Evolutionary conservation across 441 rosid genomes (phyloP).

Genomic region (Arabidopsis hybrid): DNA sequence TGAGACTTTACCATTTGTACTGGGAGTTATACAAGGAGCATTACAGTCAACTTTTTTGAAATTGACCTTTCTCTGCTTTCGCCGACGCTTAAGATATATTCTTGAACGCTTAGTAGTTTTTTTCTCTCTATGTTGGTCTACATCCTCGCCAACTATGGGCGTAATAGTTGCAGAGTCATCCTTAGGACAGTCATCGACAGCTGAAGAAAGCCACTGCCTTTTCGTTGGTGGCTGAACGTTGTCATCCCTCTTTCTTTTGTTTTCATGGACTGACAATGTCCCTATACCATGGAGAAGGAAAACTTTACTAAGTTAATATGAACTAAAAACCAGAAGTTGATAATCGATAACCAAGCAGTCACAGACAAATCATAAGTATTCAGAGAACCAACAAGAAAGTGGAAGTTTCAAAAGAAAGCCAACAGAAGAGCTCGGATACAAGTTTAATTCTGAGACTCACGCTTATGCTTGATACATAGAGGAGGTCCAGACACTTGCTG

Average conservation of each 20-base stretch:
- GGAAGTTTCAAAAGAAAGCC: neutral
- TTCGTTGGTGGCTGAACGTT: constrained; percentile 36
- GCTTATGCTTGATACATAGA: constrained; percentile 38
- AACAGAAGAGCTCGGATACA: neutral
- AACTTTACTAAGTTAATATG: constrained; percentile 25
- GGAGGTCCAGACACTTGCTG: constrained; percentile 86
- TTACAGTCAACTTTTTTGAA: constrained; percentile 34
- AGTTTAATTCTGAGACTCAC: constrained; percentile 28
- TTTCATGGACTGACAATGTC: constrained; percentile 41
- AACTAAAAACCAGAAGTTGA: neutral
- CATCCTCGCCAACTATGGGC: constrained; percentile 21
- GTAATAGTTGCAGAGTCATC: constrained; percentile 27
- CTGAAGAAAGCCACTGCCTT: constrained; percentile 42
- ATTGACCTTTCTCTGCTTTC: constrained; percentile 45
- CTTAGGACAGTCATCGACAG: constrained; percentile 35
- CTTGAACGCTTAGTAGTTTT: constrained; percentile 54
- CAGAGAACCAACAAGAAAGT: constrained; percentile 9
- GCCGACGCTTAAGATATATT: constrained; percentile 55
- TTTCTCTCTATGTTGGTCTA: constrained; percentile 29
- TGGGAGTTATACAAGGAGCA: constrained; percentile 28
- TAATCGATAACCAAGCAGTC: constrained; percentile 8
- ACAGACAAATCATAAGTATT: constrained; percentile 6
- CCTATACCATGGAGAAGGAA: constrained; percentile 27
- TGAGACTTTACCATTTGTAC: constrained; percentile 32
- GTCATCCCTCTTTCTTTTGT: constrained; percentile 51